Percentiles rank a stretch among this genome's conserved stretches.
phyloP scores from a whole-genome alignment of 176 grass and related monocot genomes.

The Carex cristatella region DNA sequence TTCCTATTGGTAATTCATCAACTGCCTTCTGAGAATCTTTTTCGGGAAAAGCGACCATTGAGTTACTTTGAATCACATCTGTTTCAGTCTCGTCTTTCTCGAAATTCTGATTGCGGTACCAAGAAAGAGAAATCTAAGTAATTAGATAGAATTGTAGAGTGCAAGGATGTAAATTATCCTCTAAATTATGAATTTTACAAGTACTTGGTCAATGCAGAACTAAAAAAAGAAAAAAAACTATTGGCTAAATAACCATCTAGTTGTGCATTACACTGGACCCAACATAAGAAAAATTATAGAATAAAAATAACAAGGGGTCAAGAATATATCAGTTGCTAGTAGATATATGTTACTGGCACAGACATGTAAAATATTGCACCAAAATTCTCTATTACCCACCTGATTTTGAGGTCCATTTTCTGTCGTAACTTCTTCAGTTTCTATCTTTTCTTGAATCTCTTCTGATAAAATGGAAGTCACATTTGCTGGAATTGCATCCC shows the following conservation, averaged over 20 bases:
- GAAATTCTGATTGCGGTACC: background rate
- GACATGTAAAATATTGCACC: background rate
- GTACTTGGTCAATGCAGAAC: background rate
- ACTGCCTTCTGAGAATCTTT: background rate
- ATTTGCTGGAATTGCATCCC: background rate
- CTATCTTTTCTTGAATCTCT: background rate
- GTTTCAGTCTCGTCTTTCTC: background rate
- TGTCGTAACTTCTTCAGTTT: background rate
- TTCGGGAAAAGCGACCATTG: background rate
- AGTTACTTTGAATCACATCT: background rate
- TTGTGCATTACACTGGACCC: background rate
- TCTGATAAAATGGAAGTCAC: background rate
- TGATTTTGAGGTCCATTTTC: background rate
- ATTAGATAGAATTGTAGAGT: background rate
- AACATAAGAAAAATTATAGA: background rate
- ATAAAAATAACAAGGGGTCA: background rate
- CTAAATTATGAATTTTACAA: background rate
- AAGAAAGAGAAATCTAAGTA: background rate
- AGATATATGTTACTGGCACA: background rate
- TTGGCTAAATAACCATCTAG: background rate
- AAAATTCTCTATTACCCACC: background rate
- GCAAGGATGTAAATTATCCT: background rate
- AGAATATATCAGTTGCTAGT: background rate
- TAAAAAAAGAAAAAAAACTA: background rate
- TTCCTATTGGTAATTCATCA: conserved; percentile 11